These are phyloP conservation scores for Cichorium intybus DNA, from an alignment of 140 eudicot genomes.

Conservation along the genomic window DNA sequence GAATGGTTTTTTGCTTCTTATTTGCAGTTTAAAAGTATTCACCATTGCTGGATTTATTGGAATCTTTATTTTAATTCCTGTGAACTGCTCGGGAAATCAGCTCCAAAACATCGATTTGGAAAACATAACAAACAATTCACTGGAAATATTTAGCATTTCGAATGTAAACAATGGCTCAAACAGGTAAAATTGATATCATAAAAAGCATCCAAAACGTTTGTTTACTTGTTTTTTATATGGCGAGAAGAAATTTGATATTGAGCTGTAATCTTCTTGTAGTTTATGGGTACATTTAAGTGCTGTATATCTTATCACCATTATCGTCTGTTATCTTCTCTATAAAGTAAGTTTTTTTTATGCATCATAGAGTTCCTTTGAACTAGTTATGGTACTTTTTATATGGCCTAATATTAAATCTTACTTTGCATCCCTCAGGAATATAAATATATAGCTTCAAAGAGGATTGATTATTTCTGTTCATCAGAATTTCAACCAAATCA, in stretches of 20 bases:
- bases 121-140: slow-evolving; percentile 41
- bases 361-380: not conserved
- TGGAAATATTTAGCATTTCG: slow-evolving; percentile 63
- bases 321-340: slow-evolving; percentile 56
- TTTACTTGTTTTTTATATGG: not conserved
- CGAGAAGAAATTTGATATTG: slow-evolving; percentile 15
- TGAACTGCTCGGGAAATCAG: slow-evolving; percentile 59
- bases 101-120: slow-evolving; percentile 40
- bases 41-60: slow-evolving; percentile 55
- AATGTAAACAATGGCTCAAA: slow-evolving; percentile 58
- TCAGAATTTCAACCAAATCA: slow-evolving; percentile 59
- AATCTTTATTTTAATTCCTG: slow-evolving; percentile 58
- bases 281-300: slow-evolving; percentile 67
- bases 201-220: slow-evolving; percentile 2
- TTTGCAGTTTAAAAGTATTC: slow-evolving; percentile 53
- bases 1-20: not conserved
- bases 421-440: slow-evolving; percentile 49
- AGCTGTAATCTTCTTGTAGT: slow-evolving; percentile 44
- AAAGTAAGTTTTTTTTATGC: slow-evolving; percentile 32
- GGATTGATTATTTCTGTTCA: slow-evolving; percentile 50
- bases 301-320: slow-evolving; percentile 44
- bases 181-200: slow-evolving; percentile 37
- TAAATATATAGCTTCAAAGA: slow-evolving; percentile 44
- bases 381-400: not conserved
- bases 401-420: not conserved